Base-by-base conservation (phyloP, 306 rosid genomes). In the Adenanthera pavonina region DNA sequence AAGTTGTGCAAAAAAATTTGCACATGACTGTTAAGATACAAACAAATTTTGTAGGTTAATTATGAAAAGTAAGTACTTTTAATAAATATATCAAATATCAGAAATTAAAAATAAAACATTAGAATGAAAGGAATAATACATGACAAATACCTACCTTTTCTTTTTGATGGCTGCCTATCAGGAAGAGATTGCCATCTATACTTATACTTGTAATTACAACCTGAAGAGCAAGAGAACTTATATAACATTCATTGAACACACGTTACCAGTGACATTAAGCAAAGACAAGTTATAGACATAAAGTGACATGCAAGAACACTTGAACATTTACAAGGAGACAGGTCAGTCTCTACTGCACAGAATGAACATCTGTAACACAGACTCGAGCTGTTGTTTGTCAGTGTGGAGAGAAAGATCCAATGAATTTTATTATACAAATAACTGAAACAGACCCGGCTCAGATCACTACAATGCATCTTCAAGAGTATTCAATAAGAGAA, bases 191-290 rank as follows among this genome's bases (percentile, higher is more conserved):
- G 25, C 86, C 91, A 2, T 87, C 81, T 65, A 89, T 84, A 73
- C 72, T 85, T 80, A 89, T 87, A 89, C 97, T 91, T 77, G 94
- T 91, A 78, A 93, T 79, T 81, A 93, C 92, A 82, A 93, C 92
- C 97, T 93, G 90, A 44, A 78, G 65, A 52, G 5, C 54, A 75
- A 67, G 12, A 72, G 59, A 54, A 48, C 62, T 49, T 52, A 33
- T 66, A 67, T 52, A 75, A 61, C 61, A 53, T 44, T 11, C 66
- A 57, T 33, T 43, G 67, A 48, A 59, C 78, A 60, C 33, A 38
- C 4, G 43, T 17, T 82, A 34, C n/a, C 64, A 25, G 80, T 46
- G 44, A 54, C 41, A 6, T 52, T 8, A 66, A 46, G 70, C 34
- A 78, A 17, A 67, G 38, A 47, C 41, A 46, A 65, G 60, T 57